Evolutionary conservation across 805 yeast species (phyloP).

Genomic region (Lachancea meyersii): DNA sequence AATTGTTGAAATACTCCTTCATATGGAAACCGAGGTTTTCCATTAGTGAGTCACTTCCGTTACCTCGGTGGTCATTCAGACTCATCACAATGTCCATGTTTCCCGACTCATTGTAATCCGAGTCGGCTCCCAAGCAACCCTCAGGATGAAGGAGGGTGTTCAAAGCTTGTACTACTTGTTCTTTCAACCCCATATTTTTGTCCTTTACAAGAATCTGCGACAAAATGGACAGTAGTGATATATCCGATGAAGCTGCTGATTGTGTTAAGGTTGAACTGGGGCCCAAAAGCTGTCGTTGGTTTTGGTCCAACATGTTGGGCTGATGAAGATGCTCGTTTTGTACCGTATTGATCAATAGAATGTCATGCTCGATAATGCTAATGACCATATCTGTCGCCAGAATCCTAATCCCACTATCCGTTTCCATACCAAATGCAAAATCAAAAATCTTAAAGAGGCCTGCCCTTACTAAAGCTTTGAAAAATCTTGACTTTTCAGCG

Average conservation of each 20-base stretch:
- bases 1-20: constrained; percentile 40
- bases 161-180: constrained; percentile 80
- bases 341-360: constrained; percentile 45
- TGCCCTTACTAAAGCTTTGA: constrained; percentile 50
- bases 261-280: neutral
- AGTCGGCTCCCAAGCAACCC: constrained; percentile 24
- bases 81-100: constrained; percentile 8
- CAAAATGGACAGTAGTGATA: constrained; percentile 50
- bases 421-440: constrained; percentile 58
- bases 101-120: constrained; percentile 13
- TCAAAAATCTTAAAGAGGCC: constrained; percentile 68
- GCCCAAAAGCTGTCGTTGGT: constrained; percentile 11
- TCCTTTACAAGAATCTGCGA: constrained; percentile 58
- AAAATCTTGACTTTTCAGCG: constrained; percentile 61
- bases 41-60: constrained; percentile 11
- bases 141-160: constrained; percentile 63
- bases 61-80: constrained; percentile 11
- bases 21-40: constrained; percentile 18
- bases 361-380: constrained; percentile 78
- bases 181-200: constrained; percentile 61
- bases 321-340: constrained; percentile 17
- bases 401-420: constrained; percentile 42
- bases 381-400: constrained; percentile 77
- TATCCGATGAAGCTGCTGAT: constrained; percentile 33
- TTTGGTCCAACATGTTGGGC: constrained; percentile 7